Percentiles rank a stretch among this genome's conserved stretches.
phyloP scores from a whole-genome alignment of 1,284 basidiomycete species.

The Calocybe gambosa region DNA sequence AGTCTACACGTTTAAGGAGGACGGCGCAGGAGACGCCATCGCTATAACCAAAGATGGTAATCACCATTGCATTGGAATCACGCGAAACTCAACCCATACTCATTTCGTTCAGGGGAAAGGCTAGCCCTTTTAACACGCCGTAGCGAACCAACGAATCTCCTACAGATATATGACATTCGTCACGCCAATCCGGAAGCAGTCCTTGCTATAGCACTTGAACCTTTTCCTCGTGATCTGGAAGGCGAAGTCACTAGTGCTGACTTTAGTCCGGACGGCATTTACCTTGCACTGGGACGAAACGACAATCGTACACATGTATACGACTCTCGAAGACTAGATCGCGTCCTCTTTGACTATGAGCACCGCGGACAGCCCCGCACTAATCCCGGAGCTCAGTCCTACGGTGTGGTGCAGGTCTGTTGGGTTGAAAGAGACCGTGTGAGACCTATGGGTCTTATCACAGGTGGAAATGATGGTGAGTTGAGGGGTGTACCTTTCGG shows the following conservation, averaged over 20 bases:
- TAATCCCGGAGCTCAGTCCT: conserved; percentile 29
- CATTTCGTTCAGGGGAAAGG: conserved; percentile 25
- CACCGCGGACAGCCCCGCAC: conserved; percentile 36
- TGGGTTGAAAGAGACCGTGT: conserved; percentile 45
- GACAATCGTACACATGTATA: conserved; percentile 60
- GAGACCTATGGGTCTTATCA: conserved; percentile 45
- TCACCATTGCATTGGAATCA: background rate
- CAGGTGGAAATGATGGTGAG: conserved; percentile 61
- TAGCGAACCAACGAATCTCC: conserved; percentile 25
- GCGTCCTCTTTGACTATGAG: conserved; percentile 39
- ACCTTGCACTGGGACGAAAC: conserved; percentile 52
- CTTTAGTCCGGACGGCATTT: conserved; percentile 57
- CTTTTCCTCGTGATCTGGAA: conserved; percentile 23
- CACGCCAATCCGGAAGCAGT: conserved; percentile 23
- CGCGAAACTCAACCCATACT: background rate
- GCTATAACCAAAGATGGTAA: conserved; percentile 40
- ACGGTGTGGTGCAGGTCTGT: conserved; percentile 47
- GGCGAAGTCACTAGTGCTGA: conserved; percentile 45
- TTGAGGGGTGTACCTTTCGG: background rate
- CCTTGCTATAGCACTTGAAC: conserved; percentile 25
- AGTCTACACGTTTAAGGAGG: conserved; percentile 34
- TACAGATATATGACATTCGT: conserved; percentile 52
- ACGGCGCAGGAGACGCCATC: conserved; percentile 50
- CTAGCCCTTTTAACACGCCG: conserved; percentile 44
- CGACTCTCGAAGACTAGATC: conserved; percentile 48